A percentile compares a stretch with the other conserved stretches of the same genome.
Conservation (phyloP, 495 filamentous ascomycete genomes). For the Lichenothelia convexa region DNA sequence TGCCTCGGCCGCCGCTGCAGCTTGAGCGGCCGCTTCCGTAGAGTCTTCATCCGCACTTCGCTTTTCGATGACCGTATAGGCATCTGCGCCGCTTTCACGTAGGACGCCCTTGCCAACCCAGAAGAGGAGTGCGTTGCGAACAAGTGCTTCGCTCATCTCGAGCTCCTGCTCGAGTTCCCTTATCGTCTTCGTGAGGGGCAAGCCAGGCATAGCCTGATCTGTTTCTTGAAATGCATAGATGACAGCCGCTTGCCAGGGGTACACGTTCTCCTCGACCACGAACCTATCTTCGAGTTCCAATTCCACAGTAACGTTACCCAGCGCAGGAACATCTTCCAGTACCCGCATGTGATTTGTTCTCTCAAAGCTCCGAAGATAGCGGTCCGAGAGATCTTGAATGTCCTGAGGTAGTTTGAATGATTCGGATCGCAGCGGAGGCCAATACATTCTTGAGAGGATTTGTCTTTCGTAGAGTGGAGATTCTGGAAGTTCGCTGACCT, state of each 20-base stretch:
- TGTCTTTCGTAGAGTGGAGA: conserved; percentile 38
- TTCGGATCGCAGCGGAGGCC: conserved; percentile 68
- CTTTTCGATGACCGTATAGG: conserved; percentile 45
- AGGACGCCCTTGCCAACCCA: conserved; percentile 74
- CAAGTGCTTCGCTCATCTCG: conserved; percentile 57
- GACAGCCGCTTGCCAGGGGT: conserved; percentile 76
- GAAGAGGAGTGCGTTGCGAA: conserved; percentile 62
- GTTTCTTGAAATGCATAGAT: conserved; percentile 63
- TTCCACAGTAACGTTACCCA: conserved; percentile 64
- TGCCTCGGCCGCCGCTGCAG: conserved; percentile 31
- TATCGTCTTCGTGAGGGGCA: conserved; percentile 32
- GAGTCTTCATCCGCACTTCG: conserved; percentile 30
- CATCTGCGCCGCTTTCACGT: conserved; percentile 32
- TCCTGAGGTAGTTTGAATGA: conserved; percentile 50
- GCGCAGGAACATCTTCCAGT: conserved; percentile 68
- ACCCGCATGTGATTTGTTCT: conserved; percentile 62
- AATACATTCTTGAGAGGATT: conserved; percentile 85
- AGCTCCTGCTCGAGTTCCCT: conserved; percentile 43
- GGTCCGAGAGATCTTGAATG: conserved; percentile 42
- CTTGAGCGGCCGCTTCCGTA: conserved; percentile 26
- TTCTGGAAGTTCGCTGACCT: conserved; percentile 9
- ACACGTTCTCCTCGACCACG: conserved; percentile 47
- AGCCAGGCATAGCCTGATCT: conserved; percentile 12
- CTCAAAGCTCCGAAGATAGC: conserved; percentile 63
- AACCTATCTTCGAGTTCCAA: conserved; percentile 69